A percentile compares a stretch with the other conserved stretches of the same genome.
phyloP scores from a whole-genome alignment of 805 yeast genomes.

The Starmerella apicola region DNA sequence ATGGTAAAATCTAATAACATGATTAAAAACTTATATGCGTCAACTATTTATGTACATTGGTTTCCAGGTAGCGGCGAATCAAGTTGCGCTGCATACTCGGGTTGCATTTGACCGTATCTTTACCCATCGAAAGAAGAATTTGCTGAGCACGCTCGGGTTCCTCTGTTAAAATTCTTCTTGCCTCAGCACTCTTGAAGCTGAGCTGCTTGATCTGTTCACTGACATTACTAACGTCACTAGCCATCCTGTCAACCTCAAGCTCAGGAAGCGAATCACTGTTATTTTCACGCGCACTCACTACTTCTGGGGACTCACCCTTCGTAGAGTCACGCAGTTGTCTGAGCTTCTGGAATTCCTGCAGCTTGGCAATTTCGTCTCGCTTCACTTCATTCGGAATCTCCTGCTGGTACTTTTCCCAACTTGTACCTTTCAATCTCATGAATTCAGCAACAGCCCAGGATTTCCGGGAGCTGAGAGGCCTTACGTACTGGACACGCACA shows the following conservation, averaged over 20 bases:
- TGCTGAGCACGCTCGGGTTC: slow-evolving; percentile 29
- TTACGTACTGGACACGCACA: slow-evolving; percentile 74
- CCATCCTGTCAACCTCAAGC: slow-evolving; percentile 32
- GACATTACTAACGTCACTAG: slow-evolving; percentile 29
- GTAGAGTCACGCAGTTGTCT: slow-evolving; percentile 29
- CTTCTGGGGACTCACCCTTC: slow-evolving; percentile 18
- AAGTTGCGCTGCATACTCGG: slow-evolving; percentile 56
- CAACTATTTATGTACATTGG: neutral
- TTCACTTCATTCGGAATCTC: slow-evolving; percentile 58
- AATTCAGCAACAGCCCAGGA: slow-evolving; percentile 88
- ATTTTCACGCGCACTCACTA: slow-evolving; percentile 21
- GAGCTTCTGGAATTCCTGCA: slow-evolving; percentile 42
- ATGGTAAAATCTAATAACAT: neutral
- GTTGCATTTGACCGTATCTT: slow-evolving; percentile 33
- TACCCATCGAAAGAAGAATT: slow-evolving; percentile 30
- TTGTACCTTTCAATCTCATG: slow-evolving; percentile 78
- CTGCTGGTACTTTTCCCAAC: slow-evolving; percentile 65
- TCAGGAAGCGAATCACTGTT: slow-evolving; percentile 13
- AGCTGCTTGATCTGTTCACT: slow-evolving; percentile 25
- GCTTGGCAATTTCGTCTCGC: slow-evolving; percentile 50
- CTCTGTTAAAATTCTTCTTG: slow-evolving; percentile 24
- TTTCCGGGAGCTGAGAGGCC: slow-evolving; percentile 73
- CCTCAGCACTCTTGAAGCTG: slow-evolving; percentile 17
- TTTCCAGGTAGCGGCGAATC: slow-evolving; percentile 43
- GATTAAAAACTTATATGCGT: neutral